Base-by-base conservation (phyloP, 2,329 filamentous ascomycete species). In the Neoascochyta sp. region DNA sequence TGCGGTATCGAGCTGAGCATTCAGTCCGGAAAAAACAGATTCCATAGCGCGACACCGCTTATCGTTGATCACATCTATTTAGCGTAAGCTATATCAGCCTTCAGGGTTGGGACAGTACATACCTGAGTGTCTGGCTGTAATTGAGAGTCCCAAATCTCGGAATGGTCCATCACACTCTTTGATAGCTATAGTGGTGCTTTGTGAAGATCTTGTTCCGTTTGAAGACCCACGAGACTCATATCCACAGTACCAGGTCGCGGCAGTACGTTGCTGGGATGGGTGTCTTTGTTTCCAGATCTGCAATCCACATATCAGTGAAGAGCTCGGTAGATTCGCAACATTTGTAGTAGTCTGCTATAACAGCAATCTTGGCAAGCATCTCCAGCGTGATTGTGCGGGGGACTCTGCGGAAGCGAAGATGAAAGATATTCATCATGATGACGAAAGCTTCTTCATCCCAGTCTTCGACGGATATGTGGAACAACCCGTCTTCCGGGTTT, bases 341-440 rank as follows among this genome's bases (percentile, higher is more conserved):
- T 28, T 59, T 52, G 39, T 68, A 69, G 16, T 62, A 63, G 34
- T 71, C 64, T 4, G 68, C 60, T 10, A 73, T 51, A 3, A 65
- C 52, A 4, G 67, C 67, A 4, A 74, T 51, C 32, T 68, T 64
- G 4, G 63, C 62, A 5, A 75, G 54, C 7, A 57, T 50, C n/a
- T 69, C 62, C 3, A 73, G 42, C 12, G 46, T 46, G 0, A 73
- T 39, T 0, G 33, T 28, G 15, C 48, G 45, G 0, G 69, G 68
- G 4, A 74, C 58, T 22, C 64, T 57, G n/a, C 54, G 39, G 9
- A 56, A 60, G 3, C 61, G 60, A 27, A 64, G 56, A 46, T 74
- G 71, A 7, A 74, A 50, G n/a, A 69, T 64, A 34, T 69, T 62
- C 26, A 73, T 48, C 1, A 73, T 31, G 11, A 65, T 62, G 7